Conservation (phyloP, 1,139 yeast species). For the Nakaseomyces nivariensis region DNA sequence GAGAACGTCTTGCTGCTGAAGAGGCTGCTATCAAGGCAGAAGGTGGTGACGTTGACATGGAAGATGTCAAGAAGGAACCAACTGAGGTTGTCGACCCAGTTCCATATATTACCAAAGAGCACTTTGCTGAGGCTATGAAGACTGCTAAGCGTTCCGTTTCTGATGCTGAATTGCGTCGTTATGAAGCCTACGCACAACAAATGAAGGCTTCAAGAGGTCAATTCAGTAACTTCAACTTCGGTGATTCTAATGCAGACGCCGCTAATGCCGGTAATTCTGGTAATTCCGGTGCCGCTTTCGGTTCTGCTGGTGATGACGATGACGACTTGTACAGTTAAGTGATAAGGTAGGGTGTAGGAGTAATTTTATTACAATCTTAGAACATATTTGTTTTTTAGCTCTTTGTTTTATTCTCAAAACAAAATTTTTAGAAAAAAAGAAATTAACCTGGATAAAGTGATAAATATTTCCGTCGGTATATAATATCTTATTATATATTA, state of each 20-base stretch:
- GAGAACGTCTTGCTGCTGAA: conserved; percentile 44
- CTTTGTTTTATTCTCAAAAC: background rate
- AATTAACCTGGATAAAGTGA: background rate
- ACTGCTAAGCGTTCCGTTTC: conserved; percentile 96
- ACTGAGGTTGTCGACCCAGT: conserved; percentile 81
- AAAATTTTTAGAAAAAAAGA: background rate
- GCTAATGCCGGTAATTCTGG: conserved; percentile 14
- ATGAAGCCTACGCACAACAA: conserved; percentile 97
- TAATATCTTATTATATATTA: background rate
- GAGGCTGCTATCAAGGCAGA: conserved; percentile 36
- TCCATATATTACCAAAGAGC: conserved; percentile 86
- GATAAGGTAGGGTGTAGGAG: background rate
- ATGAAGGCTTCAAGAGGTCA: conserved; percentile 93
- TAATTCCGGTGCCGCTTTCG: conserved; percentile 36
- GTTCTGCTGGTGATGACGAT: conserved; percentile 71
- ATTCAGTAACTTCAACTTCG: conserved; percentile 64
- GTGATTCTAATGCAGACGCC: conserved; percentile 38
- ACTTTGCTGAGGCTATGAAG: conserved; percentile 98
- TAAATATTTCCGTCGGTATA: background rate
- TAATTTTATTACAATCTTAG: background rate
- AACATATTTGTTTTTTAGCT: background rate
- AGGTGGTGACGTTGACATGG: conserved; percentile 69
- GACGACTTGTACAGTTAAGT: conserved; percentile 81
- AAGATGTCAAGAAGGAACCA: conserved; percentile 33
- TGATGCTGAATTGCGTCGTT: conserved; percentile 95